These are phyloP conservation scores for Coprinopsis sp. DNA, from an alignment of 768 basidiomycete genomes.

Conservation along the genomic window DNA sequence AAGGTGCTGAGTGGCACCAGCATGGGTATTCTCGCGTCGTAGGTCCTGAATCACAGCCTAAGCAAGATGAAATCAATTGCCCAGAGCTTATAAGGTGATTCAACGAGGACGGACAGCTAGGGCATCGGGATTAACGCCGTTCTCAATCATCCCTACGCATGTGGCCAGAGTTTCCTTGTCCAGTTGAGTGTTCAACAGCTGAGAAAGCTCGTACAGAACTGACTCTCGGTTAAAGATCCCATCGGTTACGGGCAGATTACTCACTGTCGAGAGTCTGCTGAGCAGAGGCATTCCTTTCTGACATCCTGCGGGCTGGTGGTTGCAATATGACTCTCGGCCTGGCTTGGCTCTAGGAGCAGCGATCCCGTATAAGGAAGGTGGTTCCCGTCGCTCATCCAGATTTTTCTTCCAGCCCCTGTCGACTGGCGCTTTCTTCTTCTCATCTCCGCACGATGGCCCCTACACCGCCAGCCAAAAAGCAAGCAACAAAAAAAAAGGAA, in stretches of 20 bases:
- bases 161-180: constrained; percentile 91
- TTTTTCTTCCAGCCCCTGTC: not conserved
- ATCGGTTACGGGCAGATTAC: constrained; percentile 20
- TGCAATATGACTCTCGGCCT: constrained; percentile 27
- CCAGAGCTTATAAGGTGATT: constrained; percentile 4
- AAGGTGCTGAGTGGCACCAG: constrained; percentile 21
- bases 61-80: constrained; percentile 11
- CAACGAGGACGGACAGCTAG: constrained; percentile 55
- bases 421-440: not conserved
- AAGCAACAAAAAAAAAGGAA: constrained; percentile 50
- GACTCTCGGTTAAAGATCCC: constrained; percentile 3
- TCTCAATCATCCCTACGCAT: constrained; percentile 89
- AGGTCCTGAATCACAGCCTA: constrained; percentile 86
- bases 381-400: constrained; percentile 21
- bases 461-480: constrained; percentile 32
- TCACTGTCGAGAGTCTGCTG: constrained; percentile 69
- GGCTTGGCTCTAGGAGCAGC: not conserved
- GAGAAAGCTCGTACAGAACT: constrained; percentile 88
- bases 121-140: constrained; percentile 88
- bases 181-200: constrained; percentile 79
- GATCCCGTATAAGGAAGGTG: not conserved
- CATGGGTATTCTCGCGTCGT: constrained; percentile 54
- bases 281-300: constrained; percentile 57
- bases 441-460: constrained; percentile 31
- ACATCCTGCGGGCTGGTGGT: constrained; percentile 51